These are phyloP conservation scores for Fusarium cyanostomum DNA, from an alignment of 2,329 filamentous ascomycete genomes.

Conservation along the genomic window DNA sequence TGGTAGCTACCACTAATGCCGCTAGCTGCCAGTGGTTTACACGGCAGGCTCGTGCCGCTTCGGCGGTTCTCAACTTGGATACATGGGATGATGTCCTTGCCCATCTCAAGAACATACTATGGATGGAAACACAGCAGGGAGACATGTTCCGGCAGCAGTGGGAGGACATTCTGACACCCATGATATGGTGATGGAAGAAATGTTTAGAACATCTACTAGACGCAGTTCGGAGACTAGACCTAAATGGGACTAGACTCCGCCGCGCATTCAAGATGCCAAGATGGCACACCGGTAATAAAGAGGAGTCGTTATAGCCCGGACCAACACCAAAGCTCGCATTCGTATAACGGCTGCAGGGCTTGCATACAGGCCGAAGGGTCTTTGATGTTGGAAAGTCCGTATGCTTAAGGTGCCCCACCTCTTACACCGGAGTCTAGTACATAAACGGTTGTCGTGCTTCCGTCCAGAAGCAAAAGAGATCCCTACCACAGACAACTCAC, in stretches of 20 bases:
- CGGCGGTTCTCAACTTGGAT: conserved; percentile 5
- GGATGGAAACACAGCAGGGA: conserved; percentile 28
- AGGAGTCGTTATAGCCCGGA: background rate
- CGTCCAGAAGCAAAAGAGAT: conserved; percentile 10
- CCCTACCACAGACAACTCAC: background rate
- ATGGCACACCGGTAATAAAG: conserved; percentile 3
- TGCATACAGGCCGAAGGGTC: too few relatives aligned
- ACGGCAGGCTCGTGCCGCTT: conserved; percentile 30
- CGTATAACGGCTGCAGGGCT: background rate
- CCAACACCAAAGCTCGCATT: background rate
- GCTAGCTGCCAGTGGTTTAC: conserved; percentile 45
- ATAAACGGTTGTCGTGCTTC: conserved; percentile 11
- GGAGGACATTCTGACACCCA: conserved; percentile 17
- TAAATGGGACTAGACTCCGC: conserved; percentile 36
- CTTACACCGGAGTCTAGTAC: conserved; percentile 40
- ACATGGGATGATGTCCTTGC: conserved; percentile 32
- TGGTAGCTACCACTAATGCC: conserved; percentile 48
- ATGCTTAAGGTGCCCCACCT: background rate
- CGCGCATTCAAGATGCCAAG: background rate
- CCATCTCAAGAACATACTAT: conserved; percentile 25
- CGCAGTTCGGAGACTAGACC: conserved; percentile 51
- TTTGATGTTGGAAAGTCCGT: too few relatives aligned
- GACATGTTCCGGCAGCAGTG: conserved; percentile 26
- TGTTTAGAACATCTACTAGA: background rate
- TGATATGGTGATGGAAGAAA: background rate